Evolutionary conservation across 495 filamentous ascomycete genomes (phyloP), one percentile per base, ranked within the genome.

Genomic region (Bacidia gigantensis): DNA sequence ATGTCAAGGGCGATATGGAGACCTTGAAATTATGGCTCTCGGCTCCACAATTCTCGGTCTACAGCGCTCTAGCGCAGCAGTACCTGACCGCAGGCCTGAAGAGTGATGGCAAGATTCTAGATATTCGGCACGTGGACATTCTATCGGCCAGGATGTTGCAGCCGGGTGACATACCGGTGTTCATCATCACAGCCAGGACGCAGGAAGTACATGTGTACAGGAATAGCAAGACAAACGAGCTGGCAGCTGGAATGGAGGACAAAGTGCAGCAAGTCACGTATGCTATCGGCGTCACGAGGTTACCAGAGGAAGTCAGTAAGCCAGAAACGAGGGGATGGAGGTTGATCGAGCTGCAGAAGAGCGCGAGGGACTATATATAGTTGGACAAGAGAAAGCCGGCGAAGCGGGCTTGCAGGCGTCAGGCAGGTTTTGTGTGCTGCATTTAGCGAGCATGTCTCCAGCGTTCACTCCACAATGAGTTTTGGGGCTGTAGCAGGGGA

Each of bases 221-320:
- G 39, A 93, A 97, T 58, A 77, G 80, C 35, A 97, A 98, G 74
- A 84, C 86, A 0, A 78, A 78, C 51, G 74, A 95, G 59, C 78
- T 98, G 39, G 88, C 89, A 18, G 92, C 92, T n/a, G 92, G 92
- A 26, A 95, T 95, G 87, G 93, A 98, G 66, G 92, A 98, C 68
- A 89, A 86, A 69, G 92, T 98, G 26, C 90, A 96, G 66, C 83
- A 93, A 52, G 92, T 98, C 56, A 96, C 93, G 0, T 98, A 98
- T 59, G 92, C 89, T 41, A 97, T 98, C 58, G 92, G 92, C 50
- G 82, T 97, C 50, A 97, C 92, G 1, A 74, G 92, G 50, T 80
- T 95, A 35, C 77, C 90, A 21, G 92, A 98, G 61, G 92, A 98
- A 57, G 92, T 97, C 50, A 89, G 79, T 71, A 97, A 97, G 67